Base-by-base conservation (phyloP, 2,329 filamentous ascomycete species). In the Domatiomyces globalis region DNA sequence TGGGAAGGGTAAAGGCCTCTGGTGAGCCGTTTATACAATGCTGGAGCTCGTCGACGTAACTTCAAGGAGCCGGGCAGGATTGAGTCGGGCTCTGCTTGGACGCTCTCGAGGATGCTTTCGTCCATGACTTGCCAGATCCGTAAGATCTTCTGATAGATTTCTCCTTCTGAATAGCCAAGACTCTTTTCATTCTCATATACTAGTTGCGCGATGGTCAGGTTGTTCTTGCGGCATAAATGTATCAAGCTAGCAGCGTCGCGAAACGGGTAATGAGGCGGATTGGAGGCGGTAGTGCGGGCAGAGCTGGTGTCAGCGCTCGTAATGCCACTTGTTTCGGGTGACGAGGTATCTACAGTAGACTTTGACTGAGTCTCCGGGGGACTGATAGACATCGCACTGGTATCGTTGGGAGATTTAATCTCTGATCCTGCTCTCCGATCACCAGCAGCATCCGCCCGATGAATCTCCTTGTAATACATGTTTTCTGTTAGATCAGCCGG, bases 171-270 rank as follows among this genome's bases (percentile, higher is more conserved):
- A 15, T 45, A 43, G 22, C 56, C 54, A 17, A 54, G 52, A 42
- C 51, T 53, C 47, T 56, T 58, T 49, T 58, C 56, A 42, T 58
- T 58, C 52, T 58, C 54, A 48, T 51, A 58, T 43, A 58, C 51
- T 45, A 58, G 46, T 39, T 58, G 54, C 3, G 54, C 54, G 29
- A 58, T 58, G n/a, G 56, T 58, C 46, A 58, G 46, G 49, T 58
- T 54, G 44, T 58, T 54, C 45, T 56, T 49, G 45, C 54, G 51
- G 36, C 54, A 58, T 29, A 58, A 36, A 25, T 51, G 43, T 44
- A 58, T 46, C 17, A 58, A 48, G 43, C 51, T 51, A 29, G 42
- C 49, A 45, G 54, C 56, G 43, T 54, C 50, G 45, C 50, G 54
- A 46, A 58, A 58, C 17, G 48, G 56, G 46, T 56, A 56, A 15